These are phyloP conservation scores for Pseudotulostoma volvatum DNA, from an alignment of 495 filamentous ascomycete genomes.

Conservation along the genomic window DNA sequence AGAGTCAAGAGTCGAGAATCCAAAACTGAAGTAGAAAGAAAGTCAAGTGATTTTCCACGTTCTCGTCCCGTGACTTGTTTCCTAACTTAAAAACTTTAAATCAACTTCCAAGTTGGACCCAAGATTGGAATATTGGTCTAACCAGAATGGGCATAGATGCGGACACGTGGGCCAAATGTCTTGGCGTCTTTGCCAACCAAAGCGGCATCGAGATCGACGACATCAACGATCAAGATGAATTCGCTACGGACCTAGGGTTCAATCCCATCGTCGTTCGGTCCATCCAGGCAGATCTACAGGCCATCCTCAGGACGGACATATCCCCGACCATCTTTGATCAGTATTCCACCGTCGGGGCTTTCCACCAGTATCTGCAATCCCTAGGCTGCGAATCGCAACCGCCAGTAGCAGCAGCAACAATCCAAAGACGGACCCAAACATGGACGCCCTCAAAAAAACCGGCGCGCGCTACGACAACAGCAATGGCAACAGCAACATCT, in stretches of 20 bases:
- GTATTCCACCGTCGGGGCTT: not conserved
- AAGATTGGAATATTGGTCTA: too few relatives aligned
- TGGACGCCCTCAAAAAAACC: not conserved
- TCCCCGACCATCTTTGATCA: not conserved
- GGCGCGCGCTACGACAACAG: not conserved
- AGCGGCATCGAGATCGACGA: not conserved
- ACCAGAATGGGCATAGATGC: too few relatives aligned
- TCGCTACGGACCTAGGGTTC: not conserved
- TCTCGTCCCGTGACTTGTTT: too few relatives aligned
- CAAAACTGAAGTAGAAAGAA: too few relatives aligned
- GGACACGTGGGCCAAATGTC: not conserved
- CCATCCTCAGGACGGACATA: not conserved
- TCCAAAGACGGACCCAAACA: not conserved
- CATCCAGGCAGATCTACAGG: not conserved
- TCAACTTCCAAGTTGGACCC: too few relatives aligned
- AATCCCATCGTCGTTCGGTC: constrained; percentile 1
- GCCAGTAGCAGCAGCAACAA: too few relatives aligned
- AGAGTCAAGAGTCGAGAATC: too few relatives aligned
- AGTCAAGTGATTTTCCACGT: too few relatives aligned
- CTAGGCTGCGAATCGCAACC: too few relatives aligned
- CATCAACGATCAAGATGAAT: not conserved
- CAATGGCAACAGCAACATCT: not conserved
- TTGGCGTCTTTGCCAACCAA: not conserved
- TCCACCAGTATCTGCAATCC: not conserved
- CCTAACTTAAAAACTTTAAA: too few relatives aligned